Evolutionary conservation across 805 yeast species (phyloP).

Genomic region (Wickerhamiella azyma): DNA sequence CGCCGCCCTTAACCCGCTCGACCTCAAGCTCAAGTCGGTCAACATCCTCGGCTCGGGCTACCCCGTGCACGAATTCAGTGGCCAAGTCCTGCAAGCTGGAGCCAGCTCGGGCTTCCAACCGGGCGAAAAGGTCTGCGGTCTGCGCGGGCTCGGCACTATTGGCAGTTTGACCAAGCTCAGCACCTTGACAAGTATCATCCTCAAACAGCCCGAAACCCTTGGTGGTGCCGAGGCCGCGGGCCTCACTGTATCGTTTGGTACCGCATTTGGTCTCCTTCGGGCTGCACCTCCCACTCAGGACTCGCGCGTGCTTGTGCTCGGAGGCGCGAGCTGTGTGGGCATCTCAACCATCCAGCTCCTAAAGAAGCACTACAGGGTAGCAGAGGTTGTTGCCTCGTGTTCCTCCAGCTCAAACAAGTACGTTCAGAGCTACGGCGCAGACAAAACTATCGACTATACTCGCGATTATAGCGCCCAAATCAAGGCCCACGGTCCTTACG

Average conservation of each 20-base stretch:
- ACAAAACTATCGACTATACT: constrained; percentile 28
- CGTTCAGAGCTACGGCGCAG: constrained; percentile 41
- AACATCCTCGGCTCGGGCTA: constrained; percentile 7
- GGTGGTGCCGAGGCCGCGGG: constrained; percentile 48
- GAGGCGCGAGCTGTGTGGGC: constrained; percentile 66
- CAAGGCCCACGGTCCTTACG: constrained; percentile 21
- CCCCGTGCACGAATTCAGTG: constrained; percentile 54
- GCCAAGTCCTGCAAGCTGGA: constrained; percentile 46
- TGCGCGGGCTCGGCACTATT: not conserved
- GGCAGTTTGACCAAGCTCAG: constrained; percentile 1
- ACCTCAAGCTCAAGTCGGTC: constrained; percentile 35
- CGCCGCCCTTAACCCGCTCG: constrained; percentile 54
- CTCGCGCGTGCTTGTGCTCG: constrained; percentile 46
- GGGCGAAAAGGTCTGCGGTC: constrained; percentile 58
- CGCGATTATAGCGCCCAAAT: not conserved
- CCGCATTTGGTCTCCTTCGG: constrained; percentile 38
- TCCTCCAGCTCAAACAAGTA: constrained; percentile 34
- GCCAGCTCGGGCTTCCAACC: constrained; percentile 27
- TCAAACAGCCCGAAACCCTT: constrained; percentile 36
- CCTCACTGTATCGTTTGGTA: constrained; percentile 48
- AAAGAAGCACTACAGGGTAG: constrained; percentile 34
- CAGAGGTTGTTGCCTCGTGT: constrained; percentile 42
- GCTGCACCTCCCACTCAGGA: constrained; percentile 29
- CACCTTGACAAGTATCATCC: constrained; percentile 29
- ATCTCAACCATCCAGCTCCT: constrained; percentile 42